Conservation (phyloP, 192 early-diverging fungal genomes). For the Fimicolochytrium jonesii region DNA sequence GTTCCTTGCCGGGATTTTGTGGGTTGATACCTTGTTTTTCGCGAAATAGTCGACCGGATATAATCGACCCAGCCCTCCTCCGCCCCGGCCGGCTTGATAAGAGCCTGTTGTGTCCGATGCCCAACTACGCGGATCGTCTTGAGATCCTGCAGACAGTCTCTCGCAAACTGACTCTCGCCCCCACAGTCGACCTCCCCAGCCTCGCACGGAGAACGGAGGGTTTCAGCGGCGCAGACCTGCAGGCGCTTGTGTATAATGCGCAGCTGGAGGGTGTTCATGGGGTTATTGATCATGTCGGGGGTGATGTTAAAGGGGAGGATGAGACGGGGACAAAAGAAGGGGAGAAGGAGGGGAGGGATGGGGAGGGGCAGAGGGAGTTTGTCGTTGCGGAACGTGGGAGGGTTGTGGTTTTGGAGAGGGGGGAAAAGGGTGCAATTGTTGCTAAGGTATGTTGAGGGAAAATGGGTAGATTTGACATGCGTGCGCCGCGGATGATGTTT, state of each 20-base stretch:
- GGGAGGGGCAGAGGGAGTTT: slow-evolving; percentile 2
- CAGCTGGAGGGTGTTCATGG: slow-evolving; percentile 87
- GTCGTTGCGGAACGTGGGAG: slow-evolving; percentile 24
- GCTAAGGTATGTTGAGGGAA: neutral
- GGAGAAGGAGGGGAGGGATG: neutral
- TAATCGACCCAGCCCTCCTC: slow-evolving; percentile 86
- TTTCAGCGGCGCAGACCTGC: slow-evolving; percentile 90
- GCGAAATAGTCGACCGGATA: slow-evolving; percentile 73
- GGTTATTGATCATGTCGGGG: slow-evolving; percentile 54
- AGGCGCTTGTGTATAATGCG: slow-evolving; percentile 88
- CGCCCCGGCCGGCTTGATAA: slow-evolving; percentile 86
- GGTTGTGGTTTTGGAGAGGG: neutral
- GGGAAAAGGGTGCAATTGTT: neutral
- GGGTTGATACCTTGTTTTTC: too few relatives aligned
- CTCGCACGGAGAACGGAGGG: slow-evolving; percentile 67
- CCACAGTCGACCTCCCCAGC: slow-evolving; percentile 55
- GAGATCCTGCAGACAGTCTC: slow-evolving; percentile 82
- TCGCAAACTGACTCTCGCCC: slow-evolving; percentile 62
- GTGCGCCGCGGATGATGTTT: too few relatives aligned
- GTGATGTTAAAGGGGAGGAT: too few relatives aligned
- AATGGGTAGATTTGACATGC: neutral
- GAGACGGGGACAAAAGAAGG: slow-evolving; percentile 8
- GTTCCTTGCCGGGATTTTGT: slow-evolving; percentile 43
- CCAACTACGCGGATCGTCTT: slow-evolving; percentile 61
- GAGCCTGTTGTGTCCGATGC: slow-evolving; percentile 79